Evolutionary conservation across 371 early-diverging fungal species (phyloP).

Genomic region (Lichtheimia hyalospora): DNA sequence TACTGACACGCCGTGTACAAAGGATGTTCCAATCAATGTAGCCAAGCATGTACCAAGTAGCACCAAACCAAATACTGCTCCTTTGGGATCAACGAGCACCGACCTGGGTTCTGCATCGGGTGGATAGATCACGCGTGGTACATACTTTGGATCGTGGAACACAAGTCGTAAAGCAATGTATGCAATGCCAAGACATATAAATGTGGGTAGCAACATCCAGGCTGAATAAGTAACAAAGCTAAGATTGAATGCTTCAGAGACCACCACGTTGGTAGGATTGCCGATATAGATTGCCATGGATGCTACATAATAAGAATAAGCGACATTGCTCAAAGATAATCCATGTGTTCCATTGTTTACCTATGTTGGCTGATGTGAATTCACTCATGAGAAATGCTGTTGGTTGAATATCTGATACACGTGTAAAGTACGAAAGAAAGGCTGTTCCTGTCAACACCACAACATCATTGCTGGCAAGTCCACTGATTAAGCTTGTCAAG

Average conservation of each 20-base stretch:
- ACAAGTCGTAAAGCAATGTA: constrained; percentile 53
- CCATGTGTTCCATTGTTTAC: constrained; percentile 19
- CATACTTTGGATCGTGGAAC: constrained; percentile 42
- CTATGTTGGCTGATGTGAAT: constrained; percentile 71
- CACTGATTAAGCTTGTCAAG: constrained; percentile 71
- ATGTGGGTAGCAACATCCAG: constrained; percentile 78
- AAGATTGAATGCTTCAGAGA: constrained; percentile 75
- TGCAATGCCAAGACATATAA: constrained; percentile 54
- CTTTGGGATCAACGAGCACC: constrained; percentile 54
- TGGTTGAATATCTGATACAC: constrained; percentile 60
- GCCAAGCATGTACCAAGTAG: constrained; percentile 52
- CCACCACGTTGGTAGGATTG: constrained; percentile 85
- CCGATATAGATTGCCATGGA: constrained; percentile 85
- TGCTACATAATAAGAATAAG: constrained; percentile 28
- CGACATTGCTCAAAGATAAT: not conserved
- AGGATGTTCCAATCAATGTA: constrained; percentile 64
- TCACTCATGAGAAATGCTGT: constrained; percentile 71
- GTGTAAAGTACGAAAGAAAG: constrained; percentile 71
- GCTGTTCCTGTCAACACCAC: constrained; percentile 81
- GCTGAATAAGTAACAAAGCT: constrained; percentile 74
- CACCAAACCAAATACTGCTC: constrained; percentile 58
- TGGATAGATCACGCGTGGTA: constrained; percentile 44
- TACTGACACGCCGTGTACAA: constrained; percentile 57
- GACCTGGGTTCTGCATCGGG: constrained; percentile 52
- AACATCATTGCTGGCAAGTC: constrained; percentile 80